Evolutionary conservation across 192 early-diverging fungal species (phyloP), one percentile per base, ranked within the genome.

Genomic region (Dissophora globulifera): DNA sequence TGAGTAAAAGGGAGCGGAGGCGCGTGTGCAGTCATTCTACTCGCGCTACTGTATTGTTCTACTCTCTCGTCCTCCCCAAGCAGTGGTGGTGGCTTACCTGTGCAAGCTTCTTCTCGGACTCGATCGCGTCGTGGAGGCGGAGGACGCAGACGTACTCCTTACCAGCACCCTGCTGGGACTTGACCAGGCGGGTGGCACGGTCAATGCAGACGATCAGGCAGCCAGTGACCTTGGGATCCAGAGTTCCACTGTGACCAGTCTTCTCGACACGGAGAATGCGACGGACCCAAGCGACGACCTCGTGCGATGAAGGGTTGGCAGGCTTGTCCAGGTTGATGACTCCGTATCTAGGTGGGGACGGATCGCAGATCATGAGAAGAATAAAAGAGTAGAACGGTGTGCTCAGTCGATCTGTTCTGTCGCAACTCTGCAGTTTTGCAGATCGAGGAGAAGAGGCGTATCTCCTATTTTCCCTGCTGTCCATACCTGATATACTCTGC

Each of bases 251-350:
- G 88, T 99, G 97, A 27, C 97, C 97, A 47, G 97, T 99, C 80
- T 99, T 99, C 70, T 99, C 95, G 25, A 95, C 94, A 56, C 93
- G 90, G 51, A 99, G 88, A 59, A 99, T 99, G 61, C 96, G 92
- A 38, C 94, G 90, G 80, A 99, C 96, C 97, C 97, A 99, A 56
- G 97, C 97, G 52, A 99, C 97, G 23, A 99, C 97, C 84, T 99
- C 97, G 87, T 99, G 97, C 48, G 97, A 99, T 53, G 96, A 98
- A 53, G 97, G 97, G 86, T 99, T 99, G 31, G 97, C 91, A 32
- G 97, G 97, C 86, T 99, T 99, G 87, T 99, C 97, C 64, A 99
- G 87, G 86, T 99, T 99, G 84, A 99, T 99, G 50, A 97, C 91
- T 78, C 97, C 97, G 86, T 98, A 99, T 78, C 86, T 90, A 59